Base-by-base conservation (phyloP, 495 filamentous ascomycete genomes). In the Penicillium coprophilum region DNA sequence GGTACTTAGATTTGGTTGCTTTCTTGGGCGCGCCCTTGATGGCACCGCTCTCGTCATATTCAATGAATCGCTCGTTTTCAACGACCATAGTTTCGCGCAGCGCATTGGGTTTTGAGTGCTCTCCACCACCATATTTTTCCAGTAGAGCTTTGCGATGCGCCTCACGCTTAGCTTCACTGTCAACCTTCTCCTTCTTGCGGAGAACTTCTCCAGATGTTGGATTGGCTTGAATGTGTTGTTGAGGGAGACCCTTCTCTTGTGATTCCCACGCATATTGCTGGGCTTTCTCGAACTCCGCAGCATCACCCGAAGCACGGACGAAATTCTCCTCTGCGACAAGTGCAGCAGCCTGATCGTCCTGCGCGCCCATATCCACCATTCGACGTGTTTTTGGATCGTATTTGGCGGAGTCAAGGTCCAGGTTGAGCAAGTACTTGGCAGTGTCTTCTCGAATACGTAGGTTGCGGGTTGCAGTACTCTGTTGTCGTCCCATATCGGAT, bases 351-450 rank as follows among this genome's bases (percentile, higher is more conserved):
- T 87, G 84, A 74, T 97, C 92, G 19, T 76, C 71, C 36, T 89
- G 89, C 6, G 89, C 92, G 32, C 93, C 92, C 60, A 84, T 83
- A 59, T 96, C 92, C 5, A 96, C 87, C 86, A 98, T 96, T 6
- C 90, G 87, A 55, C 94, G 84, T 32, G 93, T 97, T 68, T 98
- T 98, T 0, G 94, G 94, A 65, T 98, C 95, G 71, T 98, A 98
- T 66, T 96, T 96, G 12, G 94, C 95, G 1, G 93, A 96, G 62
- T 98, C 94, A 3, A 95, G 82, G 63, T 97, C 94, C 5, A 98
- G 81, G 64, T 97, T 97, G 0, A 97, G 77, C 7, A 98, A 76
- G 68, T 98, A 98, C 68, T 97, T 97, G n/a, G 94, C 94, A 6
- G 94, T 97, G 70, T 98, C 94, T 75, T 98, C 94, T 64, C 94